phyloP scores from a whole-genome alignment of 805 yeast species.

The Candida nonsorbophila region DNA sequence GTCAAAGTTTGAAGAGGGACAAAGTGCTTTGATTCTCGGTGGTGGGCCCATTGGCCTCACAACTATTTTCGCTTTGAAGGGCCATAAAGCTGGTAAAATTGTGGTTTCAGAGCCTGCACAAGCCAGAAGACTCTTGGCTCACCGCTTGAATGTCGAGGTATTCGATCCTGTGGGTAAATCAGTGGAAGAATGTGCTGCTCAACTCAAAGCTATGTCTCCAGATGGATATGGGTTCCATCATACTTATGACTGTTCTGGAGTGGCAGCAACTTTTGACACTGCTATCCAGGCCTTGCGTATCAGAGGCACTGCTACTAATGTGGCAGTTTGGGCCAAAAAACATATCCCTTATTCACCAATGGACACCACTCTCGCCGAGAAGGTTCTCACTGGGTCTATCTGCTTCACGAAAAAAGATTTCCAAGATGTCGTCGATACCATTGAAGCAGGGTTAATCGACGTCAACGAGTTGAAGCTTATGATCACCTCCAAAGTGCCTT shows the following conservation, averaged over 20 bases:
- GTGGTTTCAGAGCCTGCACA: constrained; percentile 60
- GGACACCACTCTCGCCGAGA: constrained; percentile 52
- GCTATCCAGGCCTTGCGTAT: constrained; percentile 46
- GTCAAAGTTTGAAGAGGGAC: constrained; percentile 35
- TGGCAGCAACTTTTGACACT: constrained; percentile 47
- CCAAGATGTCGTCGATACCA: constrained; percentile 48
- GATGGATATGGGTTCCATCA: constrained; percentile 44
- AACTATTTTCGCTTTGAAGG: constrained; percentile 47
- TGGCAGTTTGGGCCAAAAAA: constrained; percentile 60
- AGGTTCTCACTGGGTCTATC: constrained; percentile 53
- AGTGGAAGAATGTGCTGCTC: constrained; percentile 31
- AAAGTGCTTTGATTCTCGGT: constrained; percentile 50
- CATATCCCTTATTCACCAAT: constrained; percentile 48
- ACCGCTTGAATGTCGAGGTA: constrained; percentile 40
- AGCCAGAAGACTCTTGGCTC: constrained; percentile 52
- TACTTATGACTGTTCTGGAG: constrained; percentile 52
- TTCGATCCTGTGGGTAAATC: constrained; percentile 44
- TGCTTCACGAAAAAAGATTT: constrained; percentile 56
- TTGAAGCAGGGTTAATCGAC: constrained; percentile 42
- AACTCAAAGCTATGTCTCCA: constrained; percentile 28
- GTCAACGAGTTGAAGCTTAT: constrained; percentile 38
- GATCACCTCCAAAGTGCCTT: constrained; percentile 49
- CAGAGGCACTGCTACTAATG: constrained; percentile 55
- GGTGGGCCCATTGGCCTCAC: constrained; percentile 64
- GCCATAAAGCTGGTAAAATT: constrained; percentile 29